A percentile compares a stretch with the other conserved stretches of the same genome.
phyloP scores from a whole-genome alignment of 2,329 filamentous ascomycete genomes.

The Colletotrichum melonis region DNA sequence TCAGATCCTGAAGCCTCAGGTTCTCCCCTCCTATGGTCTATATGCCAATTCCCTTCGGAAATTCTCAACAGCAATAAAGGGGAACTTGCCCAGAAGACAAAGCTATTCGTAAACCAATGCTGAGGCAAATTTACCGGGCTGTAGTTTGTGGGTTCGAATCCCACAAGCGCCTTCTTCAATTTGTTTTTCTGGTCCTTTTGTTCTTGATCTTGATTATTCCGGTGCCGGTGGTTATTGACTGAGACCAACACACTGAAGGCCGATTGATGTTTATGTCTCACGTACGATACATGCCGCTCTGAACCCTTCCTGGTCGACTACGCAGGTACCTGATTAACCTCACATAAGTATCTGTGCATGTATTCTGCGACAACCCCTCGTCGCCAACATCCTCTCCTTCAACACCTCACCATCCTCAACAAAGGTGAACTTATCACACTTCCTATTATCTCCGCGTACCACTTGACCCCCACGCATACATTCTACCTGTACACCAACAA shows the following conservation, averaged over 20 bases:
- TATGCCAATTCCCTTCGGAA: too few relatives aligned
- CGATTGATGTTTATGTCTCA: not conserved
- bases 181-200: too few relatives aligned
- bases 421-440: not conserved
- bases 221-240: too few relatives aligned
- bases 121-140: too few relatives aligned
- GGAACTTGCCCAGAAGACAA: too few relatives aligned
- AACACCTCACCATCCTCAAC: not conserved
- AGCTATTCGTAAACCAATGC: too few relatives aligned
- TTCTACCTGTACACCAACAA: not conserved
- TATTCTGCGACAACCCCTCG: slow-evolving; percentile 2
- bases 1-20: not conserved
- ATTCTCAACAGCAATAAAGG: not conserved
- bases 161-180: too few relatives aligned
- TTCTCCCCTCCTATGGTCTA: not conserved
- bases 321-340: too few relatives aligned
- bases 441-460: not conserved
- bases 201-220: too few relatives aligned
- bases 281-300: not conserved
- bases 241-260: too few relatives aligned
- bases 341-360: not conserved
- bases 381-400: not conserved
- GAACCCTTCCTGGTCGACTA: not conserved
- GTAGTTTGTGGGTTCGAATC: too few relatives aligned
- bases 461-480: not conserved